Conservation (phyloP, 495 filamentous ascomycete genomes). For the Penicillium parvum region DNA sequence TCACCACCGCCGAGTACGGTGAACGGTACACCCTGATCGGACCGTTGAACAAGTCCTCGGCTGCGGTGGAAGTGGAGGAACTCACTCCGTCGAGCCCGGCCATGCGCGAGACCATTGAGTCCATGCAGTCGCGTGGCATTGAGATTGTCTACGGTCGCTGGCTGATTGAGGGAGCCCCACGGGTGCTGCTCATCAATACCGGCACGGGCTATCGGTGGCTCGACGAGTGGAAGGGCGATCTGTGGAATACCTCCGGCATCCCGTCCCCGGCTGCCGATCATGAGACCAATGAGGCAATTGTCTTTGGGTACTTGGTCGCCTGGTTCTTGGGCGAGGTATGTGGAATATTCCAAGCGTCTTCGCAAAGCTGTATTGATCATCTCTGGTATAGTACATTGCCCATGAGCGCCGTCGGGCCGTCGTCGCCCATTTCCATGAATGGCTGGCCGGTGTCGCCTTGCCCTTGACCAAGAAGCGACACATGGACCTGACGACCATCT, state of each 20-base stretch:
- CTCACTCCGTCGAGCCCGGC: slow-evolving; percentile 77
- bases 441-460: slow-evolving; percentile 94
- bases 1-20: slow-evolving; percentile 97
- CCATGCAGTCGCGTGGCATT: slow-evolving; percentile 90
- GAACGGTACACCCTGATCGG: slow-evolving; percentile 94
- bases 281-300: slow-evolving; percentile 95
- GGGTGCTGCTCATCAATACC: slow-evolving; percentile 92
- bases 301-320: slow-evolving; percentile 94
- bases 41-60: slow-evolving; percentile 85
- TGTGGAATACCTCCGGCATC: slow-evolving; percentile 91
- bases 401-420: slow-evolving; percentile 88
- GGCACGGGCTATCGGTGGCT: slow-evolving; percentile 85
- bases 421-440: slow-evolving; percentile 98
- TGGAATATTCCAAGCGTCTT: slow-evolving; percentile 2
- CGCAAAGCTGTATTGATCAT: not conserved
- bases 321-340: slow-evolving; percentile 97
- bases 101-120: slow-evolving; percentile 73
- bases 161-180: slow-evolving; percentile 93
- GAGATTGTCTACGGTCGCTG: slow-evolving; percentile 89
- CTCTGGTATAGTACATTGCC: slow-evolving; percentile 69
- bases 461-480: slow-evolving; percentile 87
- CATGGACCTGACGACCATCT: slow-evolving; percentile 97
- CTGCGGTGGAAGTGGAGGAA: slow-evolving; percentile 93
- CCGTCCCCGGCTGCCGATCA: slow-evolving; percentile 85
- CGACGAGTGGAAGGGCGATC: slow-evolving; percentile 95